Evolutionary conservation across 306 rosid species (phyloP).

Genomic region (Sechiopsis laciniata): DNA sequence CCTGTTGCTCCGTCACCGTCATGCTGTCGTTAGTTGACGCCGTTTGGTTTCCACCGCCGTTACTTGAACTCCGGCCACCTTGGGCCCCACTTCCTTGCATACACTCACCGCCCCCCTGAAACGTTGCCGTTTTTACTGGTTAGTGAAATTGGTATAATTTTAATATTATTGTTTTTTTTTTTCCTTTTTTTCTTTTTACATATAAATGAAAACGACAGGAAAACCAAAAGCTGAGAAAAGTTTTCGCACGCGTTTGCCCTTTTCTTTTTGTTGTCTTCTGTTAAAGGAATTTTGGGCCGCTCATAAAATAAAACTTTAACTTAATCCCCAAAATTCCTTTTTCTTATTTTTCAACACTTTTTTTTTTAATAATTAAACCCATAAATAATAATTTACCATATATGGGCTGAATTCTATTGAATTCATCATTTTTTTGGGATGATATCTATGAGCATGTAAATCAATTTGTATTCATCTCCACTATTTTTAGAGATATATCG

Average conservation of each 20-base stretch:
- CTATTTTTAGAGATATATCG: no score
- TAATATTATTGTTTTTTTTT: no score
- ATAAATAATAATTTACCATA: neutral
- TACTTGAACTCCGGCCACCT: constrained; percentile 30
- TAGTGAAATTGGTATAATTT: neutral
- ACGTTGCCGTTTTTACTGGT: neutral
- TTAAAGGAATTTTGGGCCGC: constrained; percentile 28
- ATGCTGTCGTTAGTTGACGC: constrained; percentile 57
- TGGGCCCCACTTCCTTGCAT: constrained; percentile 35
- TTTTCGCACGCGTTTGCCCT: constrained; percentile 61
- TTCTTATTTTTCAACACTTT: neutral
- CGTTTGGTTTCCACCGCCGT: constrained; percentile 34
- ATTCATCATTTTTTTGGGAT: no score
- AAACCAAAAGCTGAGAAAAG: constrained; percentile 21
- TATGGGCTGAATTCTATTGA: no score
- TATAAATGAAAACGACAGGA: constrained; percentile 17
- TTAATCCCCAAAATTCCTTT: no score
- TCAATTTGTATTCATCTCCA: no score
- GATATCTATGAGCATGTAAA: no score
- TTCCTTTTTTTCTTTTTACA: neutral
- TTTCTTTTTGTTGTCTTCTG: constrained; percentile 62
- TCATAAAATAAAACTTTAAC: no score
- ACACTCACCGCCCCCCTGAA: constrained; percentile 75
- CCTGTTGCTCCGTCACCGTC: constrained; percentile 85
- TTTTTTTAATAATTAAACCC: neutral